Percentiles rank a stretch among this genome's conserved stretches.
These are phyloP conservation scores for Fusarium sp. DNA, from an alignment of 2,329 filamentous ascomycete species.

Conservation along the genomic window DNA sequence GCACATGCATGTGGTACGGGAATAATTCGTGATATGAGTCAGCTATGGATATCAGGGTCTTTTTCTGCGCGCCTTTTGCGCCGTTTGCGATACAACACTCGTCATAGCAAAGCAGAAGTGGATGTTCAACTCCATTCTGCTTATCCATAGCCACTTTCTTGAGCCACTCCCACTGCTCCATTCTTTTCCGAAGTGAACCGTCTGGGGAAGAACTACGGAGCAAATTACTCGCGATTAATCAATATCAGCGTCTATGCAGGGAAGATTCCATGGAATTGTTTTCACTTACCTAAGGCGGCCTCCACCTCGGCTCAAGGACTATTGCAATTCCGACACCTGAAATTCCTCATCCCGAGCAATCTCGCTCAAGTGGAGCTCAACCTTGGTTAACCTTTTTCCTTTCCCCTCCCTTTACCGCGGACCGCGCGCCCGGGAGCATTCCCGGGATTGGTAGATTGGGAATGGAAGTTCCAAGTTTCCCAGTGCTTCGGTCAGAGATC, in stretches of 20 bases:
- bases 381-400: conserved; percentile 5
- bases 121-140: neutral
- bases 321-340: conserved; percentile 12
- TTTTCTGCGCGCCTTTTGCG: conserved; percentile 20
- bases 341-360: conserved; percentile 35
- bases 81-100: conserved; percentile 25
- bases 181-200: conserved; percentile 32
- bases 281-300: conserved; percentile 20
- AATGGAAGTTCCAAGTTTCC: conserved; percentile 26
- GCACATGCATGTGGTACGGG: conserved; percentile 16
- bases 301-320: conserved; percentile 20
- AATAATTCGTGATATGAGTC: conserved; percentile 29
- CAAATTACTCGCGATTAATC: conserved; percentile 28
- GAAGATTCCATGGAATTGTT: conserved; percentile 36
- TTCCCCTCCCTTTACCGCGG: conserved; percentile 25
- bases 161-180: conserved; percentile 33
- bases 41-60: conserved; percentile 29
- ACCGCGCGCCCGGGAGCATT: conserved; percentile 25
- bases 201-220: conserved; percentile 34
- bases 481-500: conserved; percentile 27
- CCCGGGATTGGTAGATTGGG: conserved; percentile 20
- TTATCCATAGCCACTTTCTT: neutral
- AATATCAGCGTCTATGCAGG: conserved; percentile 24
- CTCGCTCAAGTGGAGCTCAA: conserved; percentile 33
- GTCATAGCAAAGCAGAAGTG: conserved; percentile 17